Percentiles rank a stretch among this genome's conserved stretches.
Evolutionary conservation across 2,329 filamentous ascomycete species (phyloP).

Genomic region (Aaosphaeria pasadenensis): DNA sequence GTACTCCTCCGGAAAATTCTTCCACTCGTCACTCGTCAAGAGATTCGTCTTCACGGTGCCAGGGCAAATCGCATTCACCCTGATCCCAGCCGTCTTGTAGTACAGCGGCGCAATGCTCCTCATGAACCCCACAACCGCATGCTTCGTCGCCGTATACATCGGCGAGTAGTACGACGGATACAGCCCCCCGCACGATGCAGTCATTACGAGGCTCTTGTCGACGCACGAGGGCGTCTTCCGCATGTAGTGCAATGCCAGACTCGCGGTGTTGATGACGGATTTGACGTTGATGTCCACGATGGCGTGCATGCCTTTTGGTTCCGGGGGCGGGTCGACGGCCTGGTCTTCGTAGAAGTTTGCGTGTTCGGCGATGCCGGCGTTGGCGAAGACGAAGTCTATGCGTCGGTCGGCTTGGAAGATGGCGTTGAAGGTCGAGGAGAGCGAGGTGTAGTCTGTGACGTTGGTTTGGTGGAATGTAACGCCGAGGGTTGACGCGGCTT

Average conservation of each 20-base stretch:
- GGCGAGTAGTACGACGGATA: constrained; percentile 34
- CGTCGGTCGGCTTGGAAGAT: constrained; percentile 29
- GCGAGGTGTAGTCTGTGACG: constrained; percentile 32
- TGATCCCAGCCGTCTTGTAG: constrained; percentile 28
- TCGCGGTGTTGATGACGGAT: constrained; percentile 40
- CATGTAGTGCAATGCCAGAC: constrained; percentile 42
- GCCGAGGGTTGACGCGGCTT: constrained; percentile 20
- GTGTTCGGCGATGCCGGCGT: constrained; percentile 44
- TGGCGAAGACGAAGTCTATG: constrained; percentile 49
- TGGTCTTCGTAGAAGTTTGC: constrained; percentile 35
- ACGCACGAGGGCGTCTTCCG: constrained; percentile 12
- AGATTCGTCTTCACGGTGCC: constrained; percentile 37
- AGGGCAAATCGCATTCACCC: constrained; percentile 39
- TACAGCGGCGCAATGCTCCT: constrained; percentile 33
- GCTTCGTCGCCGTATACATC: constrained; percentile 40
- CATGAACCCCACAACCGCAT: constrained; percentile 39
- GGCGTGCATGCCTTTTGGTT: constrained; percentile 20
- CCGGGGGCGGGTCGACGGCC: constrained; percentile 1
- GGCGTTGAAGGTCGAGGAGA: constrained; percentile 32
- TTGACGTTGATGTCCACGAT: constrained; percentile 44
- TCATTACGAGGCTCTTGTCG: constrained; percentile 29
- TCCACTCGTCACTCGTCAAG: constrained; percentile 22
- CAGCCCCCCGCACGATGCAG: constrained; percentile 31
- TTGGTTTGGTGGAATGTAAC: constrained; percentile 37
- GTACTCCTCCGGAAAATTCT: constrained; percentile 23